Conservation (phyloP, 2,329 filamentous ascomycete genomes). For the Paraconiothyrium sp. region DNA sequence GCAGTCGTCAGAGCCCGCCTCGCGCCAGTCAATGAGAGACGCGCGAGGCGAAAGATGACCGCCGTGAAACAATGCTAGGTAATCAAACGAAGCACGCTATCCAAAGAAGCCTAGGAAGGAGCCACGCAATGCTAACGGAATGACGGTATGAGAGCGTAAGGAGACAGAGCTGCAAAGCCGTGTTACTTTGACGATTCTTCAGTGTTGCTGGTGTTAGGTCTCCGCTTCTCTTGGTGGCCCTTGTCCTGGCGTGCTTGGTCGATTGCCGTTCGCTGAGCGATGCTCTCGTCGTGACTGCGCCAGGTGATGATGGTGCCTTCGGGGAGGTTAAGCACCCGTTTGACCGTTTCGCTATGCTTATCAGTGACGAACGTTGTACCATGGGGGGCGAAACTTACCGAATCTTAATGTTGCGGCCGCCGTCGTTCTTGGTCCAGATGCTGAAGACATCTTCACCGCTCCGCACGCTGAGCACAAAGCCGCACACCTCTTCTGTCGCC, state of each 20-base stretch:
- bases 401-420: conserved; percentile 94
- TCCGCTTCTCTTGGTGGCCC: conserved; percentile 59
- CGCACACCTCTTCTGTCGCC: conserved; percentile 92
- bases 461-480: conserved; percentile 90
- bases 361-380: conserved; percentile 27
- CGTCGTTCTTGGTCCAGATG: conserved; percentile 96
- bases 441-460: conserved; percentile 97
- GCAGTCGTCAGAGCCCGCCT: conserved; percentile 16
- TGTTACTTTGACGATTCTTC: conserved; percentile 48
- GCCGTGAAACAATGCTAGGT: conserved; percentile 28
- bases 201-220: conserved; percentile 45
- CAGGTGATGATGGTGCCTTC: conserved; percentile 90
- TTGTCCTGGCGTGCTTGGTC: conserved; percentile 94
- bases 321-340: conserved; percentile 85
- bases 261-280: conserved; percentile 88
- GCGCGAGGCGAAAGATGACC: conserved; percentile 13
- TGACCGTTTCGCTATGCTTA: conserved; percentile 82
- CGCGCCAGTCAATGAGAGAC: conserved; percentile 9
- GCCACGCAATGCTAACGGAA: conserved; percentile 30
- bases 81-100: conserved; percentile 33
- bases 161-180: conserved; percentile 31
- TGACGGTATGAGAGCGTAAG: conserved; percentile 17
- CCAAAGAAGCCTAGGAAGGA: conserved; percentile 24
- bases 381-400: conserved; percentile 66
- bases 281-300: conserved; percentile 96